Evolutionary conservation across 225 moss, liverwort and hornwort species (phyloP).

Genomic region (Takakia lepidozioides): DNA sequence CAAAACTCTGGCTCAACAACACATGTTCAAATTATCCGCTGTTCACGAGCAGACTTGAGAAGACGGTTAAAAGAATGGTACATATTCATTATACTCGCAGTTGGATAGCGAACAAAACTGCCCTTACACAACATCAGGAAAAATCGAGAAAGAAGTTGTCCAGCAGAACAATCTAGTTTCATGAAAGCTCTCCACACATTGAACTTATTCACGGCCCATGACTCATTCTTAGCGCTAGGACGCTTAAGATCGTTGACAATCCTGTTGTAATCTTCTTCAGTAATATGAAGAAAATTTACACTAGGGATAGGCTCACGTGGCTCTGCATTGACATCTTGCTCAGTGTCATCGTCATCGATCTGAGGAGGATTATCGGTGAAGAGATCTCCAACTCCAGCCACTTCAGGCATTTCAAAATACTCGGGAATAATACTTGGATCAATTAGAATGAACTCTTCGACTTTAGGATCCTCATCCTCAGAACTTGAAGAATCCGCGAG

Average conservation of each 20-base stretch:
- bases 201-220: background rate
- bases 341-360: no score
- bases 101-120: background rate
- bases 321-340: no score
- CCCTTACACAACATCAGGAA: background rate
- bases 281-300: background rate
- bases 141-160: background rate
- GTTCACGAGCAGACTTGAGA: background rate
- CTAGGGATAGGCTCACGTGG: background rate
- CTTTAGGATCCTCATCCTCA: no score
- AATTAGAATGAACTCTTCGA: no score
- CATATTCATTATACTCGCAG: background rate
- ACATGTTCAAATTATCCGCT: background rate
- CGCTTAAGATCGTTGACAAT: background rate
- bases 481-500: no score
- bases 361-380: no score
- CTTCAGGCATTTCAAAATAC: no score
- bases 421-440: no score
- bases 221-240: constrained; percentile 1
- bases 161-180: background rate
- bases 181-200: background rate
- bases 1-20: background rate
- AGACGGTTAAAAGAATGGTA: background rate
- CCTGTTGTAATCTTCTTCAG: background rate
- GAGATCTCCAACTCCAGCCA: no score